phyloP scores from a whole-genome alignment of 2,329 filamentous ascomycete species.

The Dactylella cylindrospora region DNA sequence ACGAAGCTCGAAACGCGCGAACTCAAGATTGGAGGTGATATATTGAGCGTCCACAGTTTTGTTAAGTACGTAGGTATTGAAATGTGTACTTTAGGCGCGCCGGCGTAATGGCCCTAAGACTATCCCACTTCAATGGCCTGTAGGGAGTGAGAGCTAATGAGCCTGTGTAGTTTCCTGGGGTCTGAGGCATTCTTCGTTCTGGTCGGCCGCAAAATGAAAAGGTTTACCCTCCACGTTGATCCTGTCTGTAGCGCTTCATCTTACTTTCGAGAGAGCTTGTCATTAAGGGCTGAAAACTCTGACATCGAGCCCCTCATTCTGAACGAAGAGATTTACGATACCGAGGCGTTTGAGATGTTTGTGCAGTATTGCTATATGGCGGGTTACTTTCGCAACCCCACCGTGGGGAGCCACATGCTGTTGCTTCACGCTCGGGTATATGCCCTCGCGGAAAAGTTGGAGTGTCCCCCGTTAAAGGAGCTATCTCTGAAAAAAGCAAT shows the following conservation, averaged over 20 bases:
- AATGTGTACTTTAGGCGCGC: not conserved
- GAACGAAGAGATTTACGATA: not conserved
- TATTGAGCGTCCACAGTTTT: not conserved
- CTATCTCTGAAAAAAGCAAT: constrained; percentile 6
- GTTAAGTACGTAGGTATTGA: not conserved
- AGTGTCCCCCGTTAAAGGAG: constrained; percentile 1
- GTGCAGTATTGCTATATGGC: constrained; percentile 24
- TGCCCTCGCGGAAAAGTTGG: constrained; percentile 4
- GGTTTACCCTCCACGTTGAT: not conserved
- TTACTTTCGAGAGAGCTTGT: not conserved
- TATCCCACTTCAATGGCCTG: too few species aligned
- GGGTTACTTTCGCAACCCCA: constrained; percentile 1
- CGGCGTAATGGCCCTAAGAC: not conserved
- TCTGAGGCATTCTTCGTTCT: not conserved
- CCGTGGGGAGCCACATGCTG: not conserved
- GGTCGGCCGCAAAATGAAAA: not conserved
- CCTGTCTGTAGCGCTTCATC: constrained; percentile 2
- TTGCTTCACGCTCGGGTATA: constrained; percentile 16
- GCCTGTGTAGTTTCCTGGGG: too few species aligned
- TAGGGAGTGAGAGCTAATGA: too few species aligned
- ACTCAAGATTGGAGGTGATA: not conserved
- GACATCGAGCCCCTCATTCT: not conserved
- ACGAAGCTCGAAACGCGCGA: not conserved
- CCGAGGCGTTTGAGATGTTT: constrained; percentile 13
- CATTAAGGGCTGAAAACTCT: too few species aligned